Base-by-base conservation (phyloP, 208 protist species). In the Wallacemonas sp. region DNA sequence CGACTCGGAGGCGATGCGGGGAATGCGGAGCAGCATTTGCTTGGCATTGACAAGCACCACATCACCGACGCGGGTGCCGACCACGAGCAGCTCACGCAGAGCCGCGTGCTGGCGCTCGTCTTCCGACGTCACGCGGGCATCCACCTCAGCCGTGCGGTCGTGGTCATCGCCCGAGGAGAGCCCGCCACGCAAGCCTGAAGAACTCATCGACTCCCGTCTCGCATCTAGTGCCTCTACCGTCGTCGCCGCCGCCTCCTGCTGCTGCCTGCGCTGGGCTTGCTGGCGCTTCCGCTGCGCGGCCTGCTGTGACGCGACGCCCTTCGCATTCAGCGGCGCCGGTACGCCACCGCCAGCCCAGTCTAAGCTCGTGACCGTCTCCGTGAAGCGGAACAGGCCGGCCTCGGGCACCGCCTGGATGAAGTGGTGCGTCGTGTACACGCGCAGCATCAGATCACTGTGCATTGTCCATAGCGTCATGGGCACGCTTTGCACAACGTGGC, bases 371-470 rank as follows among this genome's bases (percentile, higher is more conserved):
- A 89, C 68, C 12, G 86, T 89, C 55, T 93, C 82, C 8, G 19
- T 15, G 44, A 66, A 87, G 12, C 66, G 68, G 49, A 93, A 33
- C 22, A 77, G 56, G 14, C 72, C 66, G 26, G 77, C 71, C 62
- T 93, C 86, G 0, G 86, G 86, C 56, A 88, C 19, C 36, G 80
- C 75, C 76, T 81, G 80, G 53, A 89, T 51, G 22, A 81, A 80
- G 41, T 69, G 70, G 34, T 76, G 72, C 58, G 77, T 84, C 44
- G 67, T 64, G 68, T 86, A 93, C 21, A 93, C 55, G 28, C 86
- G 86, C 8, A 93, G 62, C 11, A 88, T 65, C 39, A 93, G 69
- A 69, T 93, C 86, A 59, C 63, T 86, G 67, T 80, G 65, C 51
- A 77, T 70, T 5, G 79, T 82, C 4, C 87, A 55, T 2, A 84